Evolutionary conservation across 2,329 filamentous ascomycete species (phyloP), one percentile per base, ranked within the genome.

Genomic region (Passalora sequoiae): DNA sequence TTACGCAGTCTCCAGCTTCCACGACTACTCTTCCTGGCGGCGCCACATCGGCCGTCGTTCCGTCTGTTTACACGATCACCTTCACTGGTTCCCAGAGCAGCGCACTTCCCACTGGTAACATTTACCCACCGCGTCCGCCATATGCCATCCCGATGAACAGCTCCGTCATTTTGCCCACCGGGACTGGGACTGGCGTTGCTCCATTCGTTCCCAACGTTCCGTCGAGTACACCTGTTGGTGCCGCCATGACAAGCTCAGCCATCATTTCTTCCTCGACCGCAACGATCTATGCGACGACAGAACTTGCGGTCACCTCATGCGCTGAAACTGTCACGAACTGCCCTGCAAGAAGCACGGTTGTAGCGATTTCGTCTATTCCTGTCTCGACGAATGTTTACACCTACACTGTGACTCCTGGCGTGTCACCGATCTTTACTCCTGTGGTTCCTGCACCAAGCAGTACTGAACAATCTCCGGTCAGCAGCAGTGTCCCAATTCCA

Each of bases 291-390:
- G 60, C 61, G 38, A 72, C 70, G 44, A 57, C 66, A 42, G 63
- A 66, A 43, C 58, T 71, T 50, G 71, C 69, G 32, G 56, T 70
- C 55, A 65, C 60, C 43, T 61, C 66, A 53, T 70, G 68, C 53
- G 63, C 63, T 7, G 55, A 65, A n/a, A 58, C 57, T 28, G 60
- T 66, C 12, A 63, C 61, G 29, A 56, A 65, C 50, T 71, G 68
- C 50, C 67, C 68, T 20, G 57, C 65, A 17, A 52, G 63, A 46
- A 54, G 47, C 37, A 53, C 51, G 12, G 50, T 58, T 5, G 53
- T 65, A 17, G 51, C 62, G 27, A 71, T 67, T 13, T 62, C 63
- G 31, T 61, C 64, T 39, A 47, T 68, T 39, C 58, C 63, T 35
- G 52, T 67, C 31, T 66, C 62, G 32, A 71, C 68, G 32, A 71